phyloP scores from a whole-genome alignment of 1,139 yeast genomes.

The Hanseniaspora uvarum region DNA sequence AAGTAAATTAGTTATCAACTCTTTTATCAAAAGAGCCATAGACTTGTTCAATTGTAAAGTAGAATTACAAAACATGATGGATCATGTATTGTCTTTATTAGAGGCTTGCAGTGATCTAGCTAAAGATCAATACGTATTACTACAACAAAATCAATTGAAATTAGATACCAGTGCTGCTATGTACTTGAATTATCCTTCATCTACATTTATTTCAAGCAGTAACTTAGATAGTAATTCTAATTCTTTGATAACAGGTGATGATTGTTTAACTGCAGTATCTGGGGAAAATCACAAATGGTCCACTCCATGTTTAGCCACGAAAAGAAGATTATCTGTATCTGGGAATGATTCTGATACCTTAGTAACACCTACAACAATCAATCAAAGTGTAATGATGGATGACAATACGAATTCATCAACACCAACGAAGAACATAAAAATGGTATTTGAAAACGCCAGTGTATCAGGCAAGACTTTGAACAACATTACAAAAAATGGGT shows the following conservation, averaged over 20 bases:
- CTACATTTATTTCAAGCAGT: slow-evolving; percentile 8
- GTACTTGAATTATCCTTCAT: slow-evolving; percentile 12
- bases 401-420: slow-evolving; percentile 1
- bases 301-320: slow-evolving; percentile 9
- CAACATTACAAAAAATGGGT: neutral
- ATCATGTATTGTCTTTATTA: slow-evolving; percentile 3
- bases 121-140: slow-evolving; percentile 11
- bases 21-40: slow-evolving; percentile 17
- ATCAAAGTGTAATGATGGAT: neutral
- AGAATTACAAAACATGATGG: slow-evolving; percentile 16
- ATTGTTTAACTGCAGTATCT: slow-evolving; percentile 10
- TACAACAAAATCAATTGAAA: slow-evolving; percentile 1
- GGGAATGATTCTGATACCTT: slow-evolving; percentile 13
- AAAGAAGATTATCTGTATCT: slow-evolving; percentile 9
- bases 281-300: slow-evolving; percentile 6
- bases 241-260: slow-evolving; percentile 6
- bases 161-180: slow-evolving; percentile 6
- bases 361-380: slow-evolving; percentile 12
- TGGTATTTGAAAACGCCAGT: neutral
- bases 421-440: slow-evolving; percentile 5
- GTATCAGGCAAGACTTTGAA: neutral
- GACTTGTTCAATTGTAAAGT: slow-evolving; percentile 16
- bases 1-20: slow-evolving; percentile 15
- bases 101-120: slow-evolving; percentile 8
- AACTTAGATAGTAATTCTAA: neutral